Conservation (phyloP, 768 basidiomycete species). For the Tulasnella calospora region DNA sequence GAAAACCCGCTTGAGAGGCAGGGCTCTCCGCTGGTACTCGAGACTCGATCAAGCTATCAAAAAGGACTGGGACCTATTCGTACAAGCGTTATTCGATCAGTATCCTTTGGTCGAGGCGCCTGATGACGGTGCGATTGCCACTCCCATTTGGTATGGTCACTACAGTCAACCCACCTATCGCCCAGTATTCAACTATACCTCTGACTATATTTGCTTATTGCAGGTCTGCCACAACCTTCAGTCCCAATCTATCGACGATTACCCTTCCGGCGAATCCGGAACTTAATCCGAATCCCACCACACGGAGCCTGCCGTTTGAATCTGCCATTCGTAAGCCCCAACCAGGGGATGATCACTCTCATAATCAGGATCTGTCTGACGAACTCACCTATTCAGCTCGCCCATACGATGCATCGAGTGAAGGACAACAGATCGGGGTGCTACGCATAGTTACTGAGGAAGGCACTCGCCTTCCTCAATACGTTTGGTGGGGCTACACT, state of each 20-base stretch:
- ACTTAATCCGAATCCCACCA: neutral
- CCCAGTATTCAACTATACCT: neutral
- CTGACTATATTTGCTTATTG: neutral
- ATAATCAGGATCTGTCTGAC: neutral
- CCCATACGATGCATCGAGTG: neutral
- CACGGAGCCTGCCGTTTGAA: neutral
- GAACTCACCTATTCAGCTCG: neutral
- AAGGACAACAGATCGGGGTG: neutral
- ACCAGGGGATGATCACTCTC: neutral
- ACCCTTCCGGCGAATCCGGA: neutral
- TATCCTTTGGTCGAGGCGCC: neutral
- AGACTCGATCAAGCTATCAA: neutral
- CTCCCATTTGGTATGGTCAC: neutral
- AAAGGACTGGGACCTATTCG: neutral
- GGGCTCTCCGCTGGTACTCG: neutral
- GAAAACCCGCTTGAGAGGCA: neutral
- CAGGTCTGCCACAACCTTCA: neutral
- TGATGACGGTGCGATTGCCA: neutral
- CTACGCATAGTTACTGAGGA: neutral
- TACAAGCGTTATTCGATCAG: neutral
- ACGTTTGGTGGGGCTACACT: neutral
- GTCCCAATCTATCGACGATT: neutral
- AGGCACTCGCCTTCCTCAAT: neutral
- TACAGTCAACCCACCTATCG: neutral
- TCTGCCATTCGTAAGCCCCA: neutral